Conservation (phyloP, 2,329 filamentous ascomycete genomes). For the Ophiostoma angusticollis region DNA sequence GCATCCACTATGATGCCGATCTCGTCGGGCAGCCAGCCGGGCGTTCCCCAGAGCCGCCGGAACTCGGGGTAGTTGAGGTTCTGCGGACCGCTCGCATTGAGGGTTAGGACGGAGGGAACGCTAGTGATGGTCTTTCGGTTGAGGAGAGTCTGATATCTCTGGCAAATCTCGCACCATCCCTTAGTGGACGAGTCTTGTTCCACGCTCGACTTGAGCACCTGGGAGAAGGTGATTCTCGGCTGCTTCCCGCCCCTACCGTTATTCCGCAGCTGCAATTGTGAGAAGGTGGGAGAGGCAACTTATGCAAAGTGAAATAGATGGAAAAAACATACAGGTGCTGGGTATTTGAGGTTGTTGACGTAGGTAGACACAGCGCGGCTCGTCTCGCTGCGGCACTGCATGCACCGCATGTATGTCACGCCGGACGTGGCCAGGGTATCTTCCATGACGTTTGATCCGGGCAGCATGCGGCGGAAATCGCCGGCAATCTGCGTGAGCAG, state of each 20-base stretch:
- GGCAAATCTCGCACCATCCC: constrained; percentile 87
- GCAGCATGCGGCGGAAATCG: constrained; percentile 59
- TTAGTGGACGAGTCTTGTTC: constrained; percentile 79
- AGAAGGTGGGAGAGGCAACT: no score
- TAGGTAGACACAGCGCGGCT: constrained; percentile 65
- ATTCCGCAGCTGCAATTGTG: constrained; percentile 1
- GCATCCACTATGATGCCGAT: constrained; percentile 84
- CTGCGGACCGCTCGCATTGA: constrained; percentile 54
- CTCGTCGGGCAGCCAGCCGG: constrained; percentile 85
- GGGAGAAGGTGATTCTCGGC: constrained; percentile 61
- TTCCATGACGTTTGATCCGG: constrained; percentile 53
- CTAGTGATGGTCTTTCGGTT: constrained; percentile 74
- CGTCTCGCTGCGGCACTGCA: constrained; percentile 77
- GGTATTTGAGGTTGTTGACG: constrained; percentile 79
- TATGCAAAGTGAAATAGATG: neutral
- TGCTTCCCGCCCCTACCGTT: constrained; percentile 33
- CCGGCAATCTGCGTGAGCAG: constrained; percentile 67
- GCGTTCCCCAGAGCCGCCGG: constrained; percentile 72
- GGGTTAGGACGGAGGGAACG: constrained; percentile 73
- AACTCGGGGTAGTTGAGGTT: constrained; percentile 55
- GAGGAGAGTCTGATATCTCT: constrained; percentile 76
- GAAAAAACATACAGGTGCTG: constrained; percentile 31
- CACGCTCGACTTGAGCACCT: constrained; percentile 83
- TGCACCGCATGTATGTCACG: constrained; percentile 65
- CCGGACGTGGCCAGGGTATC: constrained; percentile 59